Conservation (phyloP, 345 rosid genomes). For the Eucalyptus cladocalyx region DNA sequence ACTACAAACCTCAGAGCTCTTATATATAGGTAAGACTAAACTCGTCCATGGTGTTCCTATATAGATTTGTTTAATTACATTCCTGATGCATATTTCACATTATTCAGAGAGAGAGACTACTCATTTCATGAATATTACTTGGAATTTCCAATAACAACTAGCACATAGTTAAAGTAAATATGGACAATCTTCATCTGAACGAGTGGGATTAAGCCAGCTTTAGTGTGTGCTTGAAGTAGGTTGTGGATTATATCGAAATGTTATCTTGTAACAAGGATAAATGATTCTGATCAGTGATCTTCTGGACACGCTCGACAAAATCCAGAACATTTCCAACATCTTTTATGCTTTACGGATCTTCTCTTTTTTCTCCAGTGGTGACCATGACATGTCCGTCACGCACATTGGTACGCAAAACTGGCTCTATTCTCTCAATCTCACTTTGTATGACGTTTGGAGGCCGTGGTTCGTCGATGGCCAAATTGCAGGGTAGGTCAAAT, state of each 20-base stretch:
- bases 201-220: not conserved
- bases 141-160: not conserved
- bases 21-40: constrained; percentile 8
- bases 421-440: constrained; percentile 1
- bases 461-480: constrained; percentile 15
- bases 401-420: constrained; percentile 10
- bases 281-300: not conserved
- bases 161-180: not conserved
- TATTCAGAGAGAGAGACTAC: not conserved
- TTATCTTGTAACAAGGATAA: not conserved
- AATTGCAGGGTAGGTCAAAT: constrained; percentile 9
- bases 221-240: not conserved
- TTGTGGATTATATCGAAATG: not conserved
- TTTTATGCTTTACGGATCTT: not conserved
- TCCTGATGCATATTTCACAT: not conserved
- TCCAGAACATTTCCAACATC: no score
- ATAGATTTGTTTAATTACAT: not conserved
- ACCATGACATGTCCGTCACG: constrained; percentile 14
- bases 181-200: not conserved
- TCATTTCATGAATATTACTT: not conserved
- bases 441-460: constrained; percentile 1
- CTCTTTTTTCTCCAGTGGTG: constrained; percentile 3
- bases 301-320: not conserved
- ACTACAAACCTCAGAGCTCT: constrained; percentile 12
- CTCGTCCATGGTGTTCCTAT: not conserved